Percentiles rank a stretch among this genome's conserved stretches.
Evolutionary conservation across 140 eudicot genomes (phyloP).

Genomic region (Erigeron philadelphicus): DNA sequence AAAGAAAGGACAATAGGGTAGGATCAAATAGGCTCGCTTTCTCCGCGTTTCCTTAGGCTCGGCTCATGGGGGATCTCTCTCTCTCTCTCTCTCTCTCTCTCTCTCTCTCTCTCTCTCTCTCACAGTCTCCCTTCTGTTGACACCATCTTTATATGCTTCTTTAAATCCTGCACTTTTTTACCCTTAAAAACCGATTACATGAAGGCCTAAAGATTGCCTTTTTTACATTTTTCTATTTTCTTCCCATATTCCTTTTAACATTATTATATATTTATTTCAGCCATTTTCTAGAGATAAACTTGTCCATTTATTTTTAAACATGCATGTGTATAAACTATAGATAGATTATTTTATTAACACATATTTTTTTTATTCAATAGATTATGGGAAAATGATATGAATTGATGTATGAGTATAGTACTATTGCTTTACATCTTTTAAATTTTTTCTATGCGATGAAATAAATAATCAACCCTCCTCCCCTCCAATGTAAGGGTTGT

Average conservation of each 20-base stretch:
- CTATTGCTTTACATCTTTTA: too few species aligned
- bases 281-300: neutral
- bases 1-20: constrained; percentile 30
- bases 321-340: too few species aligned
- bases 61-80: constrained; percentile 37
- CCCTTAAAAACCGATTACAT: constrained; percentile 22
- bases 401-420: too few species aligned
- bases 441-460: too few species aligned
- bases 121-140: constrained; percentile 23
- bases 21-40: constrained; percentile 38
- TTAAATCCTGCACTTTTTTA: constrained; percentile 21
- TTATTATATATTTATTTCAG: constrained; percentile 7
- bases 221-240: neutral
- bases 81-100: too few species aligned
- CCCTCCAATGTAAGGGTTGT: too few species aligned
- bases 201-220: constrained; percentile 28
- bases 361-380: too few species aligned
- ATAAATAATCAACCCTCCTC: too few species aligned
- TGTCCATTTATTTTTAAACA: too few species aligned
- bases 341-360: too few species aligned
- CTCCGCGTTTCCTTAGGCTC: constrained; percentile 47
- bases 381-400: too few species aligned
- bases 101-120: constrained; percentile 25
- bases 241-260: neutral
- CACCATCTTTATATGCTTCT: constrained; percentile 40